These are phyloP conservation scores for Nissolia schottii DNA, from an alignment of 306 rosid genomes.

Conservation along the genomic window DNA sequence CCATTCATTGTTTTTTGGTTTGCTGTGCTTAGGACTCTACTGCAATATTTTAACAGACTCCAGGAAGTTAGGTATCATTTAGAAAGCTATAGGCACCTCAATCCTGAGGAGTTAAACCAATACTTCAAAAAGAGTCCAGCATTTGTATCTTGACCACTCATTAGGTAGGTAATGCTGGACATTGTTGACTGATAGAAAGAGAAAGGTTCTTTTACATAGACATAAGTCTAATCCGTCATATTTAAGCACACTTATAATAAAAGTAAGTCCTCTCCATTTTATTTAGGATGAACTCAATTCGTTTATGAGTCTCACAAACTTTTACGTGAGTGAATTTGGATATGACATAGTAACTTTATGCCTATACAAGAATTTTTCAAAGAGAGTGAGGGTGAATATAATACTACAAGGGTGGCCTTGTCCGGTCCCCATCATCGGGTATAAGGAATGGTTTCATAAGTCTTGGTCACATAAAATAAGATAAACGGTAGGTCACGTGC, in stretches of 20 bases:
- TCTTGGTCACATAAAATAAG: slow-evolving; percentile 1
- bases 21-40: background rate
- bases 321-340: no score
- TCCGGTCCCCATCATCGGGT: slow-evolving; percentile 15
- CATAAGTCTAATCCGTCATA: no score
- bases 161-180: slow-evolving; percentile 18
- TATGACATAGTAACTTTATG: no score
- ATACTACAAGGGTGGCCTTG: background rate
- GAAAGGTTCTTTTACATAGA: no score
- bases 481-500: background rate
- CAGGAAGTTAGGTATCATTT: slow-evolving; percentile 15
- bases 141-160: slow-evolving; percentile 17
- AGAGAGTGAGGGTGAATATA: background rate
- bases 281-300: no score
- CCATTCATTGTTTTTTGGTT: background rate
- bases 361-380: no score
- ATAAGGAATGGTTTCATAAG: background rate
- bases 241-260: no score
- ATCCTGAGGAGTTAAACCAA: slow-evolving; percentile 15
- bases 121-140: background rate
- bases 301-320: no score
- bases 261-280: no score
- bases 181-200: no score
- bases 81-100: background rate
- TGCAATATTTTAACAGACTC: slow-evolving; percentile 5